Base-by-base conservation (phyloP, 176 grass and related monocot genomes). In the Paspalum notatum region DNA sequence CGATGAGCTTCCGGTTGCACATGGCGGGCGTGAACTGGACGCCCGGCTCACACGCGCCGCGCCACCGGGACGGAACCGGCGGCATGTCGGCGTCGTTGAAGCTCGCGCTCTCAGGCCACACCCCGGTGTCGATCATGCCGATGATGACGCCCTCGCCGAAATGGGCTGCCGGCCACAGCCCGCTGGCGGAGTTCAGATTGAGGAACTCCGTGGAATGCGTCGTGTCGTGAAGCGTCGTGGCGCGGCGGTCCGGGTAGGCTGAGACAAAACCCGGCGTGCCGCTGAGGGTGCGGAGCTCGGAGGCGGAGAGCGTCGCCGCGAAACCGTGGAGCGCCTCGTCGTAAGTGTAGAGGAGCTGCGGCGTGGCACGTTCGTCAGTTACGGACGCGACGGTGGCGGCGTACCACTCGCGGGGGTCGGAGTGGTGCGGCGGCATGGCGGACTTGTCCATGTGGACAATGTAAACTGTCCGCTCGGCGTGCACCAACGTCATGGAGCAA, bases 1-100 rank as follows among this genome's bases (percentile, higher is more conserved):
- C 94, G 73, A 97, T 91, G 51, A 97, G 88, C 85, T 93, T 97
- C 26, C 89, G 68, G 72, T 91, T 97, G 89, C 94, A 97, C 20
- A 82, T 18, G 44, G 82, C 82, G 9, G 66, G 6, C 14, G 66
- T 75, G 75, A 93, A 97, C 3, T 59, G 49, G 39, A 59, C 56
- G n/a, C 94, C 88, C 0, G 75, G 74, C 57, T 91, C 94, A 4
- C 90, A 92, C 0, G 24, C 1, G 18, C 87, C 90, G 25, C 78
- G 84, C 90, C 90, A 92, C 18, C 70, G 57, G 18, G 63, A 32
- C 14, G 90, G 90, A 50, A 78, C 76, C 20, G 80, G 71, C 9
- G 57, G 9, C 66, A 89, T 81, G 58, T 66, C 72, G 27, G 22
- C 58, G 58, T 89, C 87, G n/a, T 39, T 0, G 51, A 88, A 89